These are phyloP conservation scores for Paxillus involutus DNA, from an alignment of 768 basidiomycete species.

Conservation along the genomic window DNA sequence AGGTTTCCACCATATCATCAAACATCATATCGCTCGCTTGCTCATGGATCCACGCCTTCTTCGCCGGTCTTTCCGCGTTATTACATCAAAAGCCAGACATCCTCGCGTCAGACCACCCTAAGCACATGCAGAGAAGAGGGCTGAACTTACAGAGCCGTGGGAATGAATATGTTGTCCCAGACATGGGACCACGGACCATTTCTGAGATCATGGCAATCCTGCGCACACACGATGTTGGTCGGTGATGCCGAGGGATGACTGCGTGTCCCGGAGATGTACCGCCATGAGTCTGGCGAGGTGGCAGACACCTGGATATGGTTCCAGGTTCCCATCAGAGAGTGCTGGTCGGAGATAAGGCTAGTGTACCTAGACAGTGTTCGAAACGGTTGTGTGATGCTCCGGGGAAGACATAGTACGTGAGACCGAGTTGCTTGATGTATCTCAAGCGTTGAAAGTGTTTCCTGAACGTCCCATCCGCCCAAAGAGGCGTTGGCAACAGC, in stretches of 20 bases:
- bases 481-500: background rate
- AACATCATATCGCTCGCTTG: slow-evolving; percentile 84
- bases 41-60: slow-evolving; percentile 68
- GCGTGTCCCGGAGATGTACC: slow-evolving; percentile 51
- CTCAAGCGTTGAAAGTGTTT: slow-evolving; percentile 78
- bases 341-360: slow-evolving; percentile 3
- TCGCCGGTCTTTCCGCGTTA: slow-evolving; percentile 39
- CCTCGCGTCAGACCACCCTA: background rate
- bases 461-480: slow-evolving; percentile 32
- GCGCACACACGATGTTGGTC: slow-evolving; percentile 75
- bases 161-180: slow-evolving; percentile 77
- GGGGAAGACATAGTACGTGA: slow-evolving; percentile 73
- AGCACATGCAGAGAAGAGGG: background rate
- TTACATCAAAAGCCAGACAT: background rate
- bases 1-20: slow-evolving; percentile 59
- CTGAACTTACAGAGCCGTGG: slow-evolving; percentile 54
- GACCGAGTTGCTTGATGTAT: slow-evolving; percentile 78
- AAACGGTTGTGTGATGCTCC: slow-evolving; percentile 81
- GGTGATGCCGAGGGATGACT: slow-evolving; percentile 64
- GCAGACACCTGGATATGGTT: slow-evolving; percentile 57
- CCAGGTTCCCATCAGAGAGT: background rate
- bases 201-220: slow-evolving; percentile 80
- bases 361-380: slow-evolving; percentile 76
- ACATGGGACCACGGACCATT: slow-evolving; percentile 88
- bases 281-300: slow-evolving; percentile 69